phyloP scores from a whole-genome alignment of 345 rosid genomes.

The Leavenworthia alabamica region DNA sequence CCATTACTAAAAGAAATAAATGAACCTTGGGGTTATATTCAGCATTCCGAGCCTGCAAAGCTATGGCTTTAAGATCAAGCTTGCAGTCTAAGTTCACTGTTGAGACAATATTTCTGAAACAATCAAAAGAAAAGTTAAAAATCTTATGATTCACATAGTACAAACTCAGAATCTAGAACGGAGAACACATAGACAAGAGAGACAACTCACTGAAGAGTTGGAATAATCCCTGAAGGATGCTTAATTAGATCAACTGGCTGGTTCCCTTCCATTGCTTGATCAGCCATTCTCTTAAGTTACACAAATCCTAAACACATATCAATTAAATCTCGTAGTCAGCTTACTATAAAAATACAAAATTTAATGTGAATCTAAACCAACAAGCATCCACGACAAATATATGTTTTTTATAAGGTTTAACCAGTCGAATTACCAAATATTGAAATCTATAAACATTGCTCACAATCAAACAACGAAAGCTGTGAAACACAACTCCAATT shows the following conservation, averaged over 20 bases:
- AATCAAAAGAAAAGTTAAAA: neutral
- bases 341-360: neutral
- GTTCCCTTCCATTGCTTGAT: conserved; percentile 65
- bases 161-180: neutral
- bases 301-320: neutral
- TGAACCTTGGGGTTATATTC: conserved; percentile 81
- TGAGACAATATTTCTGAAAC: conserved; percentile 57
- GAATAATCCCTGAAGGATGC: conserved; percentile 96
- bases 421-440: neutral
- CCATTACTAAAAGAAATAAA: neutral
- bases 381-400: neutral
- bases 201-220: conserved; percentile 82
- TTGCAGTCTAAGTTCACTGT: conserved; percentile 82
- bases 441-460: neutral
- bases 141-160: neutral
- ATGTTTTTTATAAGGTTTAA: neutral
- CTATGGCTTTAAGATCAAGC: conserved; percentile 76
- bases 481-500: neutral
- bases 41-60: conserved; percentile 76
- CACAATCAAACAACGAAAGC: neutral
- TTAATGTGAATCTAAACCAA: neutral
- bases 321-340: neutral
- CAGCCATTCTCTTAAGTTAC: conserved; percentile 53
- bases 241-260: conserved; percentile 87
- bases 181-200: neutral